Conservation (phyloP, 345 rosid species). For the Populus tremula region DNA sequence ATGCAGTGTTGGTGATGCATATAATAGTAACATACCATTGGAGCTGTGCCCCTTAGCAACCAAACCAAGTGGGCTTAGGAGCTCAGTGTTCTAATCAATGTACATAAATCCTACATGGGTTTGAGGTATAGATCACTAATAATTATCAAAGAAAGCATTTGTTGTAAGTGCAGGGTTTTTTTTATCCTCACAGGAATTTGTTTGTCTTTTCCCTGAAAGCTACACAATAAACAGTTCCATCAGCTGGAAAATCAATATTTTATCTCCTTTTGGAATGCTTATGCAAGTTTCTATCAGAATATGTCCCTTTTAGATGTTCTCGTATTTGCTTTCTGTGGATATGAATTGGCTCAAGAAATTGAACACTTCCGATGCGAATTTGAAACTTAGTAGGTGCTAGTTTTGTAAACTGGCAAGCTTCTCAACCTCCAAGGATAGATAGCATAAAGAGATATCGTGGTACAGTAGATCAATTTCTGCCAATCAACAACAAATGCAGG, state of each 20-base stretch:
- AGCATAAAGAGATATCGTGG: background rate
- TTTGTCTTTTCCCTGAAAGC: background rate
- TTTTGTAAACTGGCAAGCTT: background rate
- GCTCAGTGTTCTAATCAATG: constrained; percentile 6
- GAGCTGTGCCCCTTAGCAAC: constrained; percentile 7
- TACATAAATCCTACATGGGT: constrained; percentile 22
- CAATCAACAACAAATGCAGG: too few species aligned
- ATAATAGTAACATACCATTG: background rate
- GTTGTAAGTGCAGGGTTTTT: background rate
- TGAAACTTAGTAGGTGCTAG: background rate
- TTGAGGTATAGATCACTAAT: constrained; percentile 15
- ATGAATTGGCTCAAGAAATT: background rate
- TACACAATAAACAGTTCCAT: constrained; percentile 3
- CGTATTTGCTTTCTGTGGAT: background rate
- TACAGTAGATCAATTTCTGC: too few species aligned
- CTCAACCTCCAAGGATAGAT: background rate
- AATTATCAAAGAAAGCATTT: constrained; percentile 9
- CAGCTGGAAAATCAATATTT: background rate
- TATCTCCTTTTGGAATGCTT: background rate
- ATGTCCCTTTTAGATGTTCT: background rate
- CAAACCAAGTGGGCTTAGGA: constrained; percentile 10
- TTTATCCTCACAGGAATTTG: background rate
- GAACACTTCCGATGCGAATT: too few species aligned
- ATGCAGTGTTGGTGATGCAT: constrained; percentile 13
- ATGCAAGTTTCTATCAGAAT: background rate